phyloP scores from a whole-genome alignment of 257 asterid species.

The Marsdenia floribunda region DNA sequence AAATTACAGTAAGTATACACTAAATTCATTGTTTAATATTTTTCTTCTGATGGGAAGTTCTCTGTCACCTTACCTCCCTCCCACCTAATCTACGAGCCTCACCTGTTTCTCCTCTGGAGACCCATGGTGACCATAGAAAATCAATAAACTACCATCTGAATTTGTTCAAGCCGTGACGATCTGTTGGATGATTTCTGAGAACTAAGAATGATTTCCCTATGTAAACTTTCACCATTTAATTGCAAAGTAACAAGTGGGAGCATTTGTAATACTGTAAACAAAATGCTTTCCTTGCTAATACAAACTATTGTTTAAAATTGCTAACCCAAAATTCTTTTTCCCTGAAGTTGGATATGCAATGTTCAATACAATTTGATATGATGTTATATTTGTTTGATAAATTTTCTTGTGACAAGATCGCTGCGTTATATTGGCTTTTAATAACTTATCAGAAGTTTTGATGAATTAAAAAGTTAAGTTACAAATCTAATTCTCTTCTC shows the following conservation, averaged over 20 bases:
- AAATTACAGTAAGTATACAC: constrained; percentile 19
- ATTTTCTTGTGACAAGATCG: neutral
- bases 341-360: neutral
- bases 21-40: neutral
- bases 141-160: neutral
- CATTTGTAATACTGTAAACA: no score
- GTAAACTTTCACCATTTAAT: no score
- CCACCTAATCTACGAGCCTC: neutral
- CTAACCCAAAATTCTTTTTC: no score
- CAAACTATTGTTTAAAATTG: no score
- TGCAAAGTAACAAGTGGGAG: no score
- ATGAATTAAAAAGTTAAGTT: neutral
- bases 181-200: neutral
- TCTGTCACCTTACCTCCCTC: neutral
- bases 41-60: neutral
- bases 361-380: neutral
- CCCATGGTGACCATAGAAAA: neutral
- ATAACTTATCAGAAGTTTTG: neutral
- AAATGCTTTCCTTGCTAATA: no score
- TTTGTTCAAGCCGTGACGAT: neutral
- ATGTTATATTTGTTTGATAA: neutral
- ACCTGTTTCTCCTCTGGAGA: neutral
- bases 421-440: no score
- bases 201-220: neutral
- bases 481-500: neutral